phyloP scores from a whole-genome alignment of 1,139 yeast genomes.

The Suhomyces atakaporum region DNA sequence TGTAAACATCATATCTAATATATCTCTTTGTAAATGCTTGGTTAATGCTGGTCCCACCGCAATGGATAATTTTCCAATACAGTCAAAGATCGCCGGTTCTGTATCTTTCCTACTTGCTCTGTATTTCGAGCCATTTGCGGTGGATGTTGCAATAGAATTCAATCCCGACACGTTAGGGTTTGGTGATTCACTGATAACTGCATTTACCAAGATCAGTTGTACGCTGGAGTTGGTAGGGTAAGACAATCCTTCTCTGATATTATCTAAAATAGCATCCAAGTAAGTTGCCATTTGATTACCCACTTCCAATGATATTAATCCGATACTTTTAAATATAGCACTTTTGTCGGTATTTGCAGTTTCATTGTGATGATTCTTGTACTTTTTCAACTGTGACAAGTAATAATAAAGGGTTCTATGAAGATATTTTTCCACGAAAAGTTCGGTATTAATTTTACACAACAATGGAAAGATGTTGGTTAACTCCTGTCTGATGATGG shows the following conservation, averaged over 20 bases:
- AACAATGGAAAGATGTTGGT: constrained; percentile 79
- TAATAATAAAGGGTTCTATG: constrained; percentile 80
- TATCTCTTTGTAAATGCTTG: constrained; percentile 80
- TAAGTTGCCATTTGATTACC: constrained; percentile 87
- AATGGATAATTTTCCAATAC: constrained; percentile 80
- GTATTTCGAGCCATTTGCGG: constrained; percentile 54
- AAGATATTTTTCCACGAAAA: constrained; percentile 78
- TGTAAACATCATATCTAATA: constrained; percentile 73
- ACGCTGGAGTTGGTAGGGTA: constrained; percentile 42
- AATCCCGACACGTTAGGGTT: constrained; percentile 21
- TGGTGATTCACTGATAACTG: constrained; percentile 32
- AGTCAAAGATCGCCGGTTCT: constrained; percentile 86
- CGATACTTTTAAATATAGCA: constrained; percentile 79
- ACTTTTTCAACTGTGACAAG: constrained; percentile 74
- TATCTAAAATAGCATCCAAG: constrained; percentile 80
- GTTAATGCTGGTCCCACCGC: constrained; percentile 97
- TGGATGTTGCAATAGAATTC: constrained; percentile 28
- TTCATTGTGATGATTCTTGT: constrained; percentile 48
- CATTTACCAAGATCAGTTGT: constrained; percentile 47
- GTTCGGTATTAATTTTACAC: constrained; percentile 74
- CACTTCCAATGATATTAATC: constrained; percentile 81
- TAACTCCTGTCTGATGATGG: constrained; percentile 78
- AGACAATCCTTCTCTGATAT: constrained; percentile 78
- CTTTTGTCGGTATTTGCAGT: constrained; percentile 61
- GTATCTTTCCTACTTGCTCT: constrained; percentile 66